Base-by-base conservation (phyloP, 768 basidiomycete species). In the Vishniacozyma victoriae region DNA sequence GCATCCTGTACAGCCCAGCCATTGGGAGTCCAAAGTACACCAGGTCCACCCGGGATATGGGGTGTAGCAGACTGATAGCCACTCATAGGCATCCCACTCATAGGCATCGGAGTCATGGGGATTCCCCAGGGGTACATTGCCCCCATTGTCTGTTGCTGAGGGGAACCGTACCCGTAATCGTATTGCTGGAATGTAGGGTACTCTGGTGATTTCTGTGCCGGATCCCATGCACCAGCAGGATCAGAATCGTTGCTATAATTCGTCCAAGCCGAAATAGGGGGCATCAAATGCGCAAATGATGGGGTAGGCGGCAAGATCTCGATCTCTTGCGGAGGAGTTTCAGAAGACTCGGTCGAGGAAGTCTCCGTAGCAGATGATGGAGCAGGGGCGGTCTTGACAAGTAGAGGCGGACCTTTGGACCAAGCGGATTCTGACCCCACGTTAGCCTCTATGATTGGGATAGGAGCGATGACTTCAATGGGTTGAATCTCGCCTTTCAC, bases 1-100 rank as follows among this genome's bases (percentile, higher is more conserved):
- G 62, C 62, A 44, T 68, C 66, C 46, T 64, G 66, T 4, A 68
- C 66, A 4, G 66, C 60, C 66, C 66, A 68, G 15, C 66, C 66
- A 13, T 60, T 50, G 16, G 62, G 62, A 2, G 66, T 68, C 66
- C 66, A 68, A 41, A 68, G 50, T 13, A 64, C 58, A 13, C 62
- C 64, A 14, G 46, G 43, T 29, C 57, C 62, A 22, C 59, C 61
- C 2, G 51, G 57, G 5, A 63, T 54, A 6, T 16, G 16, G 3
- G 48, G 39, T 1, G 46, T 13, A 2, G 7, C 26, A 27, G n/a
- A 3, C 22, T 11, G 3, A 26, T 35, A 5, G 19, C 44, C 4
- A 42, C 18, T 26, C 24, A 6, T 12, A 18, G 23, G n/a, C 29
- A 33, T 33, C 29, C 9, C 9, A n/a, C n/a, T n/a, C n/a, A 33